Conservation (phyloP, 148 eudicot genomes). For the Rhododendron vialii region DNA sequence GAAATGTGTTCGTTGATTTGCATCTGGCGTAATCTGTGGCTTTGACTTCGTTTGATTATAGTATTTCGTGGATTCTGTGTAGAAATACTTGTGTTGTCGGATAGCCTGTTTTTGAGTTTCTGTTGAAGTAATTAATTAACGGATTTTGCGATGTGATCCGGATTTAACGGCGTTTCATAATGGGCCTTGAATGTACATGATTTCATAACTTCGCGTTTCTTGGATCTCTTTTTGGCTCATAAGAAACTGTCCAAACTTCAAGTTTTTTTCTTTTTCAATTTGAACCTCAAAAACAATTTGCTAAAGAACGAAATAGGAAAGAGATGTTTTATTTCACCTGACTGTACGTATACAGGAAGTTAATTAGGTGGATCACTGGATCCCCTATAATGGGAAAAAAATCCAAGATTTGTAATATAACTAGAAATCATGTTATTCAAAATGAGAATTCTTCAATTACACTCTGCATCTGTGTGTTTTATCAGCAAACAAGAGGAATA, state of each 20-base stretch:
- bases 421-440: background rate
- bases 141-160: conserved; percentile 1
- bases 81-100: background rate
- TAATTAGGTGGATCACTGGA: background rate
- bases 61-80: background rate
- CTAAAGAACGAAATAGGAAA: background rate
- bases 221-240: background rate
- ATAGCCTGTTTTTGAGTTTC: background rate
- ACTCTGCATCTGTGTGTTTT: background rate
- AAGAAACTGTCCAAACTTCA: background rate
- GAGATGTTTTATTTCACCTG: background rate
- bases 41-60: background rate
- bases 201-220: background rate
- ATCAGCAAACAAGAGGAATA: background rate
- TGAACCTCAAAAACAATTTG: background rate
- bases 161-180: background rate
- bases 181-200: background rate
- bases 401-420: background rate
- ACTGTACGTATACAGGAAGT: background rate
- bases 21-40: background rate
- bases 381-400: background rate
- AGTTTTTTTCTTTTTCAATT: background rate
- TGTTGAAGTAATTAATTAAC: background rate
- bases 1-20: background rate
- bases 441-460: background rate